Evolutionary conservation across 73 alveolate genomes (phyloP).

Genomic region (Urostyla sp.): DNA sequence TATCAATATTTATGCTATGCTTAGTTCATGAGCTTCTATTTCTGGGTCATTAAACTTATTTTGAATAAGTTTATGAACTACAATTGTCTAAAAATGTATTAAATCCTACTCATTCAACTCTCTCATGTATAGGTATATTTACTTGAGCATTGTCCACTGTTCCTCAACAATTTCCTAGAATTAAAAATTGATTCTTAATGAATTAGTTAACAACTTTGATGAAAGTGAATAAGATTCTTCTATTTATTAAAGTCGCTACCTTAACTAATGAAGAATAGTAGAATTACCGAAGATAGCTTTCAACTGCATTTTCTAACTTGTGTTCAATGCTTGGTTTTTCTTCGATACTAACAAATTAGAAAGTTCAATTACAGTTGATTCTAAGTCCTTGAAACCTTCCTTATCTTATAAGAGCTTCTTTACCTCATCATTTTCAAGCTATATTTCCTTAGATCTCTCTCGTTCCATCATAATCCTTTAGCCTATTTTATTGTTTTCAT

Average conservation of each 20-base stretch:
- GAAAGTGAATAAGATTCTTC: conserved; percentile 5
- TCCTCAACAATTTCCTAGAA: conserved; percentile 36
- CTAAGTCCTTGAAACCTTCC: conserved; percentile 21
- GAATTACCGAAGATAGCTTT: conserved; percentile 35
- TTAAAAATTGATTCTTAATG: conserved; percentile 6
- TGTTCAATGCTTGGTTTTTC: conserved; percentile 15
- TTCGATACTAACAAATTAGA: conserved; percentile 24
- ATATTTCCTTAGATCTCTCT: background rate
- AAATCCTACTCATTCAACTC: background rate
- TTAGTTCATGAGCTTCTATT: conserved; percentile 3
- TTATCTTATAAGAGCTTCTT: conserved; percentile 6
- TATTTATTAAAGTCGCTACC: background rate
- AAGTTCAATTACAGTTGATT: conserved; percentile 19
- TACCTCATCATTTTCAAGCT: conserved; percentile 3
- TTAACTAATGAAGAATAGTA: conserved; percentile 23
- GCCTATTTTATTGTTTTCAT: conserved; percentile 15
- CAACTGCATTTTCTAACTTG: conserved; percentile 5
- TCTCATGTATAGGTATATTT: conserved; percentile 8
- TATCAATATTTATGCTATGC: background rate
- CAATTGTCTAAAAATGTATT: background rate
- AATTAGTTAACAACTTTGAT: background rate
- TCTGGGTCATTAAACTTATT: background rate
- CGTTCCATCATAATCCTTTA: background rate
- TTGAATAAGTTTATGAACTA: background rate
- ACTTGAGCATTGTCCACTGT: conserved; percentile 13